These are phyloP conservation scores for Pleurotus citrinopileatus DNA, from an alignment of 768 basidiomycete species.

Conservation along the genomic window DNA sequence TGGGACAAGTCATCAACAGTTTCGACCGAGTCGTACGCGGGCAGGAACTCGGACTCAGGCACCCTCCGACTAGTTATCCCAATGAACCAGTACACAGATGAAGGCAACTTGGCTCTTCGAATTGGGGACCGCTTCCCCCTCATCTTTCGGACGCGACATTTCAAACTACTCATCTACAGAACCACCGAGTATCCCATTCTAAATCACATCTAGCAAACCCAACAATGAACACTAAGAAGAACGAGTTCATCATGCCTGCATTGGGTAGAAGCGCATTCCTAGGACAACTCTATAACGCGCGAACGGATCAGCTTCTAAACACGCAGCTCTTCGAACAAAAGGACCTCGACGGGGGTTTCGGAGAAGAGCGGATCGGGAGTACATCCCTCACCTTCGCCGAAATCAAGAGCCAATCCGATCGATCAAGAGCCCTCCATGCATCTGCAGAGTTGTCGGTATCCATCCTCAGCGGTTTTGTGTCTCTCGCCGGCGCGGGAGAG, in stretches of 20 bases:
- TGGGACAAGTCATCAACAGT: too few relatives aligned
- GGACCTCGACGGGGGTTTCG: neutral
- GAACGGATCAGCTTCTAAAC: neutral
- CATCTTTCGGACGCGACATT: too few relatives aligned
- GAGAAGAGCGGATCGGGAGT: neutral
- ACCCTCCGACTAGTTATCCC: neutral
- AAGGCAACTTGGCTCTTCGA: too few relatives aligned
- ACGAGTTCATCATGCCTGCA: neutral
- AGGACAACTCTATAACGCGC: neutral
- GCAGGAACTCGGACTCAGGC: neutral
- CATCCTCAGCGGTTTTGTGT: neutral
- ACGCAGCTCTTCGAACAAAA: neutral
- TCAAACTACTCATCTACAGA: neutral
- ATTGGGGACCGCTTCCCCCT: too few relatives aligned
- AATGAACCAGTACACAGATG: neutral
- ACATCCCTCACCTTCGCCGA: neutral
- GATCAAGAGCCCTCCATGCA: neutral
- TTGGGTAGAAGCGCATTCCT: neutral
- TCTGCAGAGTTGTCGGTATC: neutral
- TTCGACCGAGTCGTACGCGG: too few relatives aligned
- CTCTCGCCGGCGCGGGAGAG: neutral
- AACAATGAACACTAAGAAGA: neutral
- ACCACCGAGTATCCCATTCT: neutral
- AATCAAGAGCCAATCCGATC: neutral
- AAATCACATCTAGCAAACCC: neutral